These are phyloP conservation scores for Galerina marginata DNA, from an alignment of 768 basidiomycete species.

Conservation along the genomic window DNA sequence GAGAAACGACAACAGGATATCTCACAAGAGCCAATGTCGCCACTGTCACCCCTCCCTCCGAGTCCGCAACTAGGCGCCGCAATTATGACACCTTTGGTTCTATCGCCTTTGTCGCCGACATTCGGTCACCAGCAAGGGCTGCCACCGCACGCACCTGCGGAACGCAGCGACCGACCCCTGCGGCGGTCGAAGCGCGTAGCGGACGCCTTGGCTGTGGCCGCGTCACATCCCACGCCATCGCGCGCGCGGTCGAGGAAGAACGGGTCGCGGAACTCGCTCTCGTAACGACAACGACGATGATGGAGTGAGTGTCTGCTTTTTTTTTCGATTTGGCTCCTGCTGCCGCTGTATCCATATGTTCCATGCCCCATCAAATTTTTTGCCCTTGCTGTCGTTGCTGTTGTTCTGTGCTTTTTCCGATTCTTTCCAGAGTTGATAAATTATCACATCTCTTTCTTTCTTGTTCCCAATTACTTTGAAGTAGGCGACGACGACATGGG, in stretches of 20 bases:
- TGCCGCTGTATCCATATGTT: conserved; percentile 1
- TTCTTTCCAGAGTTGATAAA: conserved; percentile 11
- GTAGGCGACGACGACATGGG: neutral
- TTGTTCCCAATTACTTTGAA: neutral
- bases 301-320: neutral
- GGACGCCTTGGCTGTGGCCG: conserved; percentile 53
- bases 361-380: neutral
- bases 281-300: conserved; percentile 24
- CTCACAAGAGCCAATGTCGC: conserved; percentile 13
- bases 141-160: neutral
- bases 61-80: conserved; percentile 1
- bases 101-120: conserved; percentile 2
- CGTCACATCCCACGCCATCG: conserved; percentile 40
- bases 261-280: conserved; percentile 44
- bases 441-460: conserved; percentile 16
- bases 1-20: neutral
- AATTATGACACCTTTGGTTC: conserved; percentile 1
- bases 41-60: conserved; percentile 13
- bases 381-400: conserved; percentile 1
- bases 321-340: conserved; percentile 5
- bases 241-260: conserved; percentile 26
- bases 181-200: conserved; percentile 75
- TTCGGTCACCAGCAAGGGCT: neutral
- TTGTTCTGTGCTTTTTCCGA: neutral
- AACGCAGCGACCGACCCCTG: conserved; percentile 38